Evolutionary conservation across 495 filamentous ascomycete genomes (phyloP).

Genomic region (Trichoderma gamsii): DNA sequence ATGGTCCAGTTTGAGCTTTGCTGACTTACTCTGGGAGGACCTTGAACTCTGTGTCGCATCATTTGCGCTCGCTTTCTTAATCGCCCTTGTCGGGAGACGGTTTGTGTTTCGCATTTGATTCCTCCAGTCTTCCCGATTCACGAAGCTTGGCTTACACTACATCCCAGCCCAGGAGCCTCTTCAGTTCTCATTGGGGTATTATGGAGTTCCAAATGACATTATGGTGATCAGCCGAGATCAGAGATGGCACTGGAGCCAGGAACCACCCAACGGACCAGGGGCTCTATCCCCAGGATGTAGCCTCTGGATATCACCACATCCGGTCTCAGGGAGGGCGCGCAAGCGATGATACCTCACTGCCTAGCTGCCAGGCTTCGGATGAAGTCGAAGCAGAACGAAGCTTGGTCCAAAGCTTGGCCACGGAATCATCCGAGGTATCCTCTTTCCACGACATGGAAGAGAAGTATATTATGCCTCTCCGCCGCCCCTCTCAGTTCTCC

Average conservation of each 20-base stretch:
- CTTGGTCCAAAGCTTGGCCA: not conserved
- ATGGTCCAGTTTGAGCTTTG: not conserved
- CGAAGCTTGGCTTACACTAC: not conserved
- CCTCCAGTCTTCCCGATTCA: not conserved
- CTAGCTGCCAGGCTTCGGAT: not conserved
- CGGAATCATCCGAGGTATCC: constrained; percentile 3
- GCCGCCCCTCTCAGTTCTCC: not conserved
- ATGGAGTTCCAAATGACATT: not conserved
- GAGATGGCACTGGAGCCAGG: not conserved
- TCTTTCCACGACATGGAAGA: not conserved
- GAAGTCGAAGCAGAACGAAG: not conserved
- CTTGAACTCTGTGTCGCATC: not conserved
- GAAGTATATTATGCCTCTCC: not conserved
- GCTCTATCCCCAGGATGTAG: not conserved
- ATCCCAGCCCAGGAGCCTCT: not conserved
- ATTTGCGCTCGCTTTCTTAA: not conserved
- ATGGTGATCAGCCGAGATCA: not conserved
- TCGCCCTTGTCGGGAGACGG: not conserved
- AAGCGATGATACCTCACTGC: not conserved
- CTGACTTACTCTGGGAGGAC: not conserved
- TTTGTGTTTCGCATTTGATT: not conserved
- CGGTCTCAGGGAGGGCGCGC: not conserved
- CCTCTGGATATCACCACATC: constrained; percentile 2
- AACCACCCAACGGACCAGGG: not conserved
- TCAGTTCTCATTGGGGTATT: not conserved